phyloP scores from a whole-genome alignment of 208 protist species.

The Trypanosoma conorhini region DNA sequence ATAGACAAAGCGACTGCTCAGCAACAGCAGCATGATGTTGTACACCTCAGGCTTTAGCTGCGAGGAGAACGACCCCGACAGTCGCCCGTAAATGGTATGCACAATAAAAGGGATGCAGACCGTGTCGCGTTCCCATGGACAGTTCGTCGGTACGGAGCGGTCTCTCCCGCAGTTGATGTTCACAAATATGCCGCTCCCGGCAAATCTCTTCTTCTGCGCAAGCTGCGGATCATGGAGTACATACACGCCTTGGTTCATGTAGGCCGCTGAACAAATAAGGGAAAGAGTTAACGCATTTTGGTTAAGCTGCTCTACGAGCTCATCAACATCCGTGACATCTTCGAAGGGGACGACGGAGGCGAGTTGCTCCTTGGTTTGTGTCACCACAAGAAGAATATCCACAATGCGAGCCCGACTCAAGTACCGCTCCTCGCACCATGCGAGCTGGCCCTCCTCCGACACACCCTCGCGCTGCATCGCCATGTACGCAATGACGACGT shows the following conservation, averaged over 20 bases:
- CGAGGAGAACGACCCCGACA: slow-evolving; percentile 62
- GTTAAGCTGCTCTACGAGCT: slow-evolving; percentile 54
- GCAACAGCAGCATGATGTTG: slow-evolving; percentile 65
- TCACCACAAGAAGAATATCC: slow-evolving; percentile 61
- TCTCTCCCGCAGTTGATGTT: slow-evolving; percentile 58
- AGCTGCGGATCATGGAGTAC: slow-evolving; percentile 48
- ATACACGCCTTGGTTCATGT: slow-evolving; percentile 68
- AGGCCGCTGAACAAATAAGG: slow-evolving; percentile 52
- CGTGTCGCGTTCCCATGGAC: slow-evolving; percentile 50
- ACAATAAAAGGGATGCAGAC: slow-evolving; percentile 70
- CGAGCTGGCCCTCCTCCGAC: slow-evolving; percentile 72
- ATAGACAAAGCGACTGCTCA: slow-evolving; percentile 50
- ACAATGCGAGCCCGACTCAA: slow-evolving; percentile 65
- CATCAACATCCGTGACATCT: slow-evolving; percentile 65
- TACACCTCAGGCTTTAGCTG: slow-evolving; percentile 57
- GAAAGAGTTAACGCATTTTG: slow-evolving; percentile 43
- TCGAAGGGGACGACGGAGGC: slow-evolving; percentile 55
- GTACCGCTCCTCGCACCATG: slow-evolving; percentile 67
- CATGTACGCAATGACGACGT: slow-evolving; percentile 72
- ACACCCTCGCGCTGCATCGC: slow-evolving; percentile 72
- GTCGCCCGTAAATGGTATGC: slow-evolving; percentile 54
- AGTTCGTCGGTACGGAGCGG: slow-evolving; percentile 60
- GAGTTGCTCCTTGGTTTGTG: slow-evolving; percentile 78
- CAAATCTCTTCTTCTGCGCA: slow-evolving; percentile 49
- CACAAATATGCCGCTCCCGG: slow-evolving; percentile 71